Percentiles rank a stretch among this genome's conserved stretches.
Conservation (phyloP, 352 stramenopile genomes). For the Phytopythium montanum region DNA sequence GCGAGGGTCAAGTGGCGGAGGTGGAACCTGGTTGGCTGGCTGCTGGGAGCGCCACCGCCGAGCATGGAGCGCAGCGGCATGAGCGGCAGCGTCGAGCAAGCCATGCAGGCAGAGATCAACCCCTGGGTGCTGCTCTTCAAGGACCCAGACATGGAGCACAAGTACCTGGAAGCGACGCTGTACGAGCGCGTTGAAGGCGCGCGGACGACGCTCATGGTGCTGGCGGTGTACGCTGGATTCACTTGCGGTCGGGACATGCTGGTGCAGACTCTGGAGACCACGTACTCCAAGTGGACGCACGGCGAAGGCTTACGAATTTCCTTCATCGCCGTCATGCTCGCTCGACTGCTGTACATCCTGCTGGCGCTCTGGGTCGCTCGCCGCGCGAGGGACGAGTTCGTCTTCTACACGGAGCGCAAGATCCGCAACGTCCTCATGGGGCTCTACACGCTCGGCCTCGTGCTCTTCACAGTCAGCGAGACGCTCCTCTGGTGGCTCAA, state of each 20-base stretch:
- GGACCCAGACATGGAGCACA: conserved; percentile 68
- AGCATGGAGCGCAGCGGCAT: conserved; percentile 15
- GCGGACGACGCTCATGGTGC: conserved; percentile 45
- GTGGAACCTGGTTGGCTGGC: conserved; percentile 48
- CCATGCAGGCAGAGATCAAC: conserved; percentile 69
- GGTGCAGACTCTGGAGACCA: conserved; percentile 38
- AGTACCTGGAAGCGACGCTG: conserved; percentile 66
- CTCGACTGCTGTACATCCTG: conserved; percentile 26
- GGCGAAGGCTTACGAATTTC: conserved; percentile 25
- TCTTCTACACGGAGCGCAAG: conserved; percentile 53
- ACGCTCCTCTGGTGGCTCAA: conserved; percentile 56
- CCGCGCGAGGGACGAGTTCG: conserved; percentile 39
- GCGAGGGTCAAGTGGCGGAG: conserved; percentile 52
- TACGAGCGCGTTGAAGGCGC: conserved; percentile 59
- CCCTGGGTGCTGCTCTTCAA: conserved; percentile 58
- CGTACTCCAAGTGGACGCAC: conserved; percentile 31
- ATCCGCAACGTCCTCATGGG: conserved; percentile 60
- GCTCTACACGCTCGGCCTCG: conserved; percentile 55
- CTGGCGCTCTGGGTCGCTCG: conserved; percentile 23
- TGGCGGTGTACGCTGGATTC: conserved; percentile 62
- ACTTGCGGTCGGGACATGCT: conserved; percentile 61
- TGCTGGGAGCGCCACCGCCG: conserved; percentile 45
- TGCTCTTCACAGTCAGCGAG: conserved; percentile 44
- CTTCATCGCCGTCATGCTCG: conserved; percentile 32
- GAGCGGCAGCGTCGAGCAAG: conserved; percentile 30